phyloP scores from a whole-genome alignment of 1,139 yeast genomes.

The Yamadazyma aaseri region DNA sequence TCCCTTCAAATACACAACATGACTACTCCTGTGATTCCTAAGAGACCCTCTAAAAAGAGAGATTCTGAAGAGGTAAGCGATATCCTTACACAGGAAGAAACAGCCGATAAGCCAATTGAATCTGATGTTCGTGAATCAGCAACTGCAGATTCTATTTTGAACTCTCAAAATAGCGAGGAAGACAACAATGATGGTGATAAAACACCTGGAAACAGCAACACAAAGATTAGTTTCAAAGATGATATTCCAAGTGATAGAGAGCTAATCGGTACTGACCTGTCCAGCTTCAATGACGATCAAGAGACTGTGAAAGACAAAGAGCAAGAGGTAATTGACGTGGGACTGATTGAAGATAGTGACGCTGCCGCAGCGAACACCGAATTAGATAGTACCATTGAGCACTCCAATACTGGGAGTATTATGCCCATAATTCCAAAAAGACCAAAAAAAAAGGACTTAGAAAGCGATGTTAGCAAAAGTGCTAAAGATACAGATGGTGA shows the following conservation, averaged over 20 bases:
- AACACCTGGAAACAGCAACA: conserved; percentile 36
- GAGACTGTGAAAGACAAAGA: conserved; percentile 35
- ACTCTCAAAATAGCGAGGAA: conserved; percentile 2
- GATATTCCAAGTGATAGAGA: conserved; percentile 22
- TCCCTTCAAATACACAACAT: not conserved
- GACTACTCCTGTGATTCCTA: conserved; percentile 20
- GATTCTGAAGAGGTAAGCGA: not conserved
- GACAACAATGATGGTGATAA: conserved; percentile 30
- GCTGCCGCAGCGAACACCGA: too few relatives aligned
- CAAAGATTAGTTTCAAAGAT: conserved; percentile 32
- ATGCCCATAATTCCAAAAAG: conserved; percentile 19
- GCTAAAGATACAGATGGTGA: conserved; percentile 14
- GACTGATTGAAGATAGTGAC: not conserved
- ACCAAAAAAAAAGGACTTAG: conserved; percentile 10
- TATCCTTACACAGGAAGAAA: not conserved
- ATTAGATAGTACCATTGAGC: not conserved
- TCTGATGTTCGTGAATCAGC: conserved; percentile 1
- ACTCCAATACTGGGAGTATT: not conserved
- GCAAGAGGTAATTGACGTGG: conserved; percentile 6
- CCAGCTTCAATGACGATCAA: conserved; percentile 34
- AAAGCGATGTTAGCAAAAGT: conserved; percentile 6
- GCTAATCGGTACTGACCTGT: conserved; percentile 15
- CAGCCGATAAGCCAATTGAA: not conserved
- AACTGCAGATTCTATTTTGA: conserved; percentile 1
- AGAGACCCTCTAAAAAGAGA: conserved; percentile 17